Evolutionary conservation across 225 moss, liverwort and hornwort genomes (phyloP).

Genomic region (Pseudoscleropodium purum): DNA sequence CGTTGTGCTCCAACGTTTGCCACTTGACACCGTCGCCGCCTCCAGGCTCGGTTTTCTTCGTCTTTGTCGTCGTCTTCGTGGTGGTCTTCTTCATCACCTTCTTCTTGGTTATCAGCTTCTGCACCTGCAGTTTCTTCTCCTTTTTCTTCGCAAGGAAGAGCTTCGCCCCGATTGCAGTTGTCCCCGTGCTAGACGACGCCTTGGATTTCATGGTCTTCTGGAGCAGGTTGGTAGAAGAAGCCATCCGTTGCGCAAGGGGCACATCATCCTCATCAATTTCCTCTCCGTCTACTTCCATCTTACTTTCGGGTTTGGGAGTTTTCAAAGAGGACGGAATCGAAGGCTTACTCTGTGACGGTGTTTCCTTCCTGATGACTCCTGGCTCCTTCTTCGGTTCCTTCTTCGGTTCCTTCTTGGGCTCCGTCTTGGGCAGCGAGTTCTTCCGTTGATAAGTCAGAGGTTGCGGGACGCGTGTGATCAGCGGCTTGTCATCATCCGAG

Average conservation of each 20-base stretch:
- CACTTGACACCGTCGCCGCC: slow-evolving; percentile 78
- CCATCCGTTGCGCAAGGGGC: slow-evolving; percentile 61
- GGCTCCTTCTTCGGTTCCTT: neutral
- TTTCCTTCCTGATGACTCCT: slow-evolving; percentile 6
- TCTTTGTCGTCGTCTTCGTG: slow-evolving; percentile 32
- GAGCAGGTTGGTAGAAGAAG: slow-evolving; percentile 2
- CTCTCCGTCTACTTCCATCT: slow-evolving; percentile 40
- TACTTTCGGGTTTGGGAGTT: slow-evolving; percentile 21
- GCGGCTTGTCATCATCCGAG: slow-evolving; percentile 54
- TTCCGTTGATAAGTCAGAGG: slow-evolving; percentile 36
- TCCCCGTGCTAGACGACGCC: slow-evolving; percentile 33
- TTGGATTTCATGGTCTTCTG: slow-evolving; percentile 37
- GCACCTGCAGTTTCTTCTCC: slow-evolving; percentile 29
- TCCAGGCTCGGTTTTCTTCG: slow-evolving; percentile 25
- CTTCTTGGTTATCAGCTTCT: slow-evolving; percentile 64
- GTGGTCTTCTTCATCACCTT: slow-evolving; percentile 53
- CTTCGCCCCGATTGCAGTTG: slow-evolving; percentile 47
- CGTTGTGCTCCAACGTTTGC: slow-evolving; percentile 80
- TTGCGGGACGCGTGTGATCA: slow-evolving; percentile 15
- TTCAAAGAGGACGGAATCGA: slow-evolving; percentile 8
- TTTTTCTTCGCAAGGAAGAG: slow-evolving; percentile 38
- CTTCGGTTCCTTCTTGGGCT: neutral
- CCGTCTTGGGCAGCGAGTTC: slow-evolving; percentile 41
- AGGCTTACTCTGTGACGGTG: slow-evolving; percentile 8
- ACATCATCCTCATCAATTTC: slow-evolving; percentile 72